Evolutionary conservation across 140 eudicot species (phyloP).

Genomic region (Anethum foeniculum): DNA sequence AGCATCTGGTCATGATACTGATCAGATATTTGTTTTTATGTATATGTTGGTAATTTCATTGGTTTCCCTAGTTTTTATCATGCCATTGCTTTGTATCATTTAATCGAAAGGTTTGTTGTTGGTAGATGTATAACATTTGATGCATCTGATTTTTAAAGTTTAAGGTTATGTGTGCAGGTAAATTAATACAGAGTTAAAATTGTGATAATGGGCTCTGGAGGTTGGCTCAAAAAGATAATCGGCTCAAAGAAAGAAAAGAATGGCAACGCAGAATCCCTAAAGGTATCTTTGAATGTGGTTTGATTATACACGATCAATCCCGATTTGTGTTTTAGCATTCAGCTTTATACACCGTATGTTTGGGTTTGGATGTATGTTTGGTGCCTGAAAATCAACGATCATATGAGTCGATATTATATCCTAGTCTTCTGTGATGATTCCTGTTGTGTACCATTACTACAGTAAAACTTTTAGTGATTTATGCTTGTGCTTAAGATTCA

Average conservation of each 20-base stretch:
- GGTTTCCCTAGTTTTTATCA: background rate
- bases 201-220: constrained; percentile 77
- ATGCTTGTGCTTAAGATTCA: background rate
- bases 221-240: constrained; percentile 81
- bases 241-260: constrained; percentile 60
- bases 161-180: background rate
- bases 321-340: background rate
- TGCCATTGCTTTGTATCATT: background rate
- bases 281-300: constrained; percentile 35
- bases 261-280: constrained; percentile 32
- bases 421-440: background rate
- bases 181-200: constrained; percentile 12
- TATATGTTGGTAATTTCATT: background rate
- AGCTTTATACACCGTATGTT: background rate
- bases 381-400: too few relatives aligned
- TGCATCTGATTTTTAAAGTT: background rate
- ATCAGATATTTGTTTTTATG: background rate
- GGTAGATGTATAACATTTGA: background rate
- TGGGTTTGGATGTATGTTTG: background rate
- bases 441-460: background rate
- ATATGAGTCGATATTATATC: background rate
- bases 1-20: background rate
- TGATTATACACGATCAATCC: background rate
- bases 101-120: background rate
- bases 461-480: background rate